Conservation (phyloP, 495 filamentous ascomycete genomes). For the Achaetomiella virescens region DNA sequence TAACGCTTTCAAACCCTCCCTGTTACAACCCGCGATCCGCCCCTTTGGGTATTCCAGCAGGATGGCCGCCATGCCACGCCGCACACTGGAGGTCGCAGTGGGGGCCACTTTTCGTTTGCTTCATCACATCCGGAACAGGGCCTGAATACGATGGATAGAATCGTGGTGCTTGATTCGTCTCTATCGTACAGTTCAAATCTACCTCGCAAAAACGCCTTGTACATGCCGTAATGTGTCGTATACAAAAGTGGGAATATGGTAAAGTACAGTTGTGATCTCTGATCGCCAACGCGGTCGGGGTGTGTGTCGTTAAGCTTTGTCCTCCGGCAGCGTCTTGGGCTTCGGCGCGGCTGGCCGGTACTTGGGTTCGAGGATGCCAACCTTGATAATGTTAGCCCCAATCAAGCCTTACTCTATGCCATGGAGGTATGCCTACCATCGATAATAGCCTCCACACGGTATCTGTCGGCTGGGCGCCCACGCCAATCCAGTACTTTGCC, state of each 20-base stretch:
- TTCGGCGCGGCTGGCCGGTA: constrained; percentile 11
- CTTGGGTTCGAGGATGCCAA: constrained; percentile 47
- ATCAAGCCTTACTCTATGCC: not conserved
- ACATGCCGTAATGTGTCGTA: not conserved
- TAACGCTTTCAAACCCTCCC: no score
- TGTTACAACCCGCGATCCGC: no score
- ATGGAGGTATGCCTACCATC: constrained; percentile 56
- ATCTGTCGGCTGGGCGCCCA: constrained; percentile 90
- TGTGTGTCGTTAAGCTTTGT: not conserved
- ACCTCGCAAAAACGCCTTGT: constrained; percentile 4
- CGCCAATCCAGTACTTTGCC: constrained; percentile 93
- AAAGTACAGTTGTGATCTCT: not conserved
- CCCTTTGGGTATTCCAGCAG: no score
- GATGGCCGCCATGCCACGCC: not conserved
- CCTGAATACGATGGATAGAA: not conserved
- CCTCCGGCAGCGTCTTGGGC: not conserved
- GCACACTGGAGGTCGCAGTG: not conserved
- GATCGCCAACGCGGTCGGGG: not conserved
- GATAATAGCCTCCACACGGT: constrained; percentile 77
- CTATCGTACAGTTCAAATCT: constrained; percentile 4
- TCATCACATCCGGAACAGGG: not conserved
- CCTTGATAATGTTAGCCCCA: constrained; percentile 20
- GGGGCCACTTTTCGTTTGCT: not conserved
- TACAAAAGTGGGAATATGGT: not conserved
- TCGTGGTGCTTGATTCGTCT: not conserved